Base-by-base conservation (phyloP, 495 filamentous ascomycete genomes). In the Penicillium coprophilum region DNA sequence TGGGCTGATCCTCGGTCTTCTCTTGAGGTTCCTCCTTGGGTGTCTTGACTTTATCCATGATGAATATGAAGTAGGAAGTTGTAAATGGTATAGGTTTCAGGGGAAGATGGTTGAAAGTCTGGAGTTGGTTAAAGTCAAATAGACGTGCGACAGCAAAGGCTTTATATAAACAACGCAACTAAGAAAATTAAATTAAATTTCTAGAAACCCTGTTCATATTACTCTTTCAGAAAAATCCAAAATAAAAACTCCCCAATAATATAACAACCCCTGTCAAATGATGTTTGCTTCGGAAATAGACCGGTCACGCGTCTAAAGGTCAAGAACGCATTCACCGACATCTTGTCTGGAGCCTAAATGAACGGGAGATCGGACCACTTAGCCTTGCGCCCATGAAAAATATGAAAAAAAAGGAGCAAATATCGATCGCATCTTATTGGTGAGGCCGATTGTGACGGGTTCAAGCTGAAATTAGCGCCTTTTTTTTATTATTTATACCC, bases 261-360 rank as follows among this genome's bases (percentile, higher is more conserved):
- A 31, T 51, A 30, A 39, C 23, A 27, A 27, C n/a, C 5, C 21
- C 24, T 7, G 27, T 15, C 45, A 47, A 60, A 65, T 60, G 58
- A 65, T 60, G 60, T 63, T 65, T 63, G 59, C 56, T 59, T 46
- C 34, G 49, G 15, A 45, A 45, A 61, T 45, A 56, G 53, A 56
- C 62, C 44, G 56, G 52, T 62, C 62, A 60, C 56, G 56, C 56
- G 45, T 48, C 44, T 58, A 50, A 28, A 49, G 48, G 32, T 48
- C 19, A 46, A 40, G 20, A 34, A 47, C 34, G 8, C 32, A 28
- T 60, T 67, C 64, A 67, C 64, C 64, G 64, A 65, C 64, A 55
- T 55, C 50, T 38, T 66, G 58, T 60, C 51, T n/a, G 19, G 30
- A 34, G 58, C 54, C 54, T 55, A 54, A 50, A 62, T 62, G 31